Conservation (phyloP, 2,329 filamentous ascomycete species). For the Aspergillus fijiensis region DNA sequence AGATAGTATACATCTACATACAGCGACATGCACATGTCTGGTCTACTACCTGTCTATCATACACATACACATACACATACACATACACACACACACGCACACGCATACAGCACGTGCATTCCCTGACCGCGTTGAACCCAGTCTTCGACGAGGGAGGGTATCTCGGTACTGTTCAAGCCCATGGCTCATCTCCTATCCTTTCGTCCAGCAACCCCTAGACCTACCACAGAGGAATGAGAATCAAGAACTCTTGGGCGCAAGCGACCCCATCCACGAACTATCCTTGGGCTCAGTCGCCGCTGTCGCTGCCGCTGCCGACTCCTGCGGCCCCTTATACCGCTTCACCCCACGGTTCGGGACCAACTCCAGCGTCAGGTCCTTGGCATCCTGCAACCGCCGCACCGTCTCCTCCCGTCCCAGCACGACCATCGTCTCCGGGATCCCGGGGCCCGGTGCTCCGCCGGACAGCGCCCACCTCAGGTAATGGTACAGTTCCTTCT, state of each 20-base stretch:
- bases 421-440: slow-evolving; percentile 55
- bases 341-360: slow-evolving; percentile 16
- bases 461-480: slow-evolving; percentile 58
- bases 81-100: too few relatives aligned
- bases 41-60: too few relatives aligned
- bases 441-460: slow-evolving; percentile 54
- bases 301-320: not conserved
- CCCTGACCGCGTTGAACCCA: not conserved
- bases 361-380: slow-evolving; percentile 28
- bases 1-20: too few relatives aligned
- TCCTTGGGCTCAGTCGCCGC: slow-evolving; percentile 16
- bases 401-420: slow-evolving; percentile 55
- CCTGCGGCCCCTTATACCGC: not conserved
- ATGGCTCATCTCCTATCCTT: too few relatives aligned
- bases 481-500: slow-evolving; percentile 54
- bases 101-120: not conserved
- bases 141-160: too few relatives aligned
- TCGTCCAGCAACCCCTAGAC: too few relatives aligned
- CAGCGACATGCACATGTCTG: too few relatives aligned
- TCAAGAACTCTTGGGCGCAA: slow-evolving; percentile 21
- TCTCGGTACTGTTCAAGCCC: too few relatives aligned
- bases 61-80: too few relatives aligned
- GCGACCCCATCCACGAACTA: slow-evolving; percentile 37
- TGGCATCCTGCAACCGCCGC: slow-evolving; percentile 45
- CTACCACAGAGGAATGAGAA: too few relatives aligned